Percentiles rank a stretch among this genome's conserved stretches.
Conservation (phyloP, 2,329 filamentous ascomycete genomes). For the Endoconidiophora polonica region DNA sequence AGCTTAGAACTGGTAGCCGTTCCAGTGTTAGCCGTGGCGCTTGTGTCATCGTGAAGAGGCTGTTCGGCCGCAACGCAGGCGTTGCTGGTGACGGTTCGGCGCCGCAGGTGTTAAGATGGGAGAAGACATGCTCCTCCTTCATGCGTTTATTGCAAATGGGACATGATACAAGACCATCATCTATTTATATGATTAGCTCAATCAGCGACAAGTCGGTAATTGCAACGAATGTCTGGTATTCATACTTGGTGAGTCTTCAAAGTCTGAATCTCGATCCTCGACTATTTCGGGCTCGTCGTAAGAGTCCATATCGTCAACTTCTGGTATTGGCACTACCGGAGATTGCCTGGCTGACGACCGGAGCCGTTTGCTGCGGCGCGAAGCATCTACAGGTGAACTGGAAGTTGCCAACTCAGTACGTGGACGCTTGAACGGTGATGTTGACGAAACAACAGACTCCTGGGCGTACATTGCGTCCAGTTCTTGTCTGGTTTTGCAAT, state of each 20-base stretch:
- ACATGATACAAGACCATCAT: constrained; percentile 66
- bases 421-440: constrained; percentile 41
- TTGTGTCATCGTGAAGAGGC: constrained; percentile 16
- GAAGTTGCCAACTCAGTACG: constrained; percentile 27
- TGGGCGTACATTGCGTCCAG: too few species aligned
- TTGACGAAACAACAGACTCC: constrained; percentile 34
- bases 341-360: constrained; percentile 28
- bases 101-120: constrained; percentile 57
- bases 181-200: constrained; percentile 20
- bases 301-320: not conserved
- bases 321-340: not conserved
- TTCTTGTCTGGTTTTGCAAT: constrained; percentile 48
- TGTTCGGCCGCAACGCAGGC: not conserved
- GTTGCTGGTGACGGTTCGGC: constrained; percentile 20
- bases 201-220: not conserved
- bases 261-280: constrained; percentile 16
- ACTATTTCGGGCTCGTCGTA: not conserved
- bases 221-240: constrained; percentile 11
- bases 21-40: constrained; percentile 24
- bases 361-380: constrained; percentile 29
- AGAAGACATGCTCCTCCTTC: constrained; percentile 61
- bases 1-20: constrained; percentile 65
- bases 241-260: constrained; percentile 19
- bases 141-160: constrained; percentile 68
- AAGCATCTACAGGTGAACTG: constrained; percentile 17